Conservation (phyloP, 2,329 filamentous ascomycete species). For the Aphanocladium album region DNA sequence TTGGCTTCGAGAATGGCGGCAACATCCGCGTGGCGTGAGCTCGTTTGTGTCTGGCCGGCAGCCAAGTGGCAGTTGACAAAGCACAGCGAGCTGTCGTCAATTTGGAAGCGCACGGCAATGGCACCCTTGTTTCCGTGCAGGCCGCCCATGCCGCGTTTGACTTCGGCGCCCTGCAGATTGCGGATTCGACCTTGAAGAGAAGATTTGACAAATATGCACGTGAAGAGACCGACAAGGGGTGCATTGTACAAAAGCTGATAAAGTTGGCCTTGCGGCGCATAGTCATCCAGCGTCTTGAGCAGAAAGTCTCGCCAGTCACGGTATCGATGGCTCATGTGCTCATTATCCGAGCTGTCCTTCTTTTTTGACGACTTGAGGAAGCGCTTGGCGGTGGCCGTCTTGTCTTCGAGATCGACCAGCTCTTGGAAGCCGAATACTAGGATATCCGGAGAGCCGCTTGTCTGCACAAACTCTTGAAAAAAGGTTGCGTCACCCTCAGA, state of each 20-base stretch:
- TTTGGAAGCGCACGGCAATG: conserved; percentile 80
- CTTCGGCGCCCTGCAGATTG: conserved; percentile 72
- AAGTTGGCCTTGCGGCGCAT: conserved; percentile 68
- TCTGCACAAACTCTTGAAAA: conserved; percentile 72
- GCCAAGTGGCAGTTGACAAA: conserved; percentile 97
- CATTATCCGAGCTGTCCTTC: conserved; percentile 71
- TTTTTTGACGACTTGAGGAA: conserved; percentile 90
- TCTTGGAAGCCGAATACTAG: conserved; percentile 97
- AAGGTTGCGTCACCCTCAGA: conserved; percentile 68
- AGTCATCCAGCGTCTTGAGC: conserved; percentile 74
- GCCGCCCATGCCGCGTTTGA: conserved; percentile 95
- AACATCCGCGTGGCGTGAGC: conserved; percentile 87
- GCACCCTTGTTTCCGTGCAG: conserved; percentile 96
- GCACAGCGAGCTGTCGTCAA: conserved; percentile 92
- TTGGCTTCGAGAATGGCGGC: conserved; percentile 80
- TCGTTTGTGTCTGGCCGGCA: conserved; percentile 85
- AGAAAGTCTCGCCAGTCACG: conserved; percentile 94
- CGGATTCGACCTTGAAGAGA: conserved; percentile 70
- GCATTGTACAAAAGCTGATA: conserved; percentile 87
- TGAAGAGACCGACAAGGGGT: conserved; percentile 86
- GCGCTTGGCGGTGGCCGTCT: conserved; percentile 93
- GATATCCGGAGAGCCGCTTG: conserved; percentile 78
- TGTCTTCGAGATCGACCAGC: conserved; percentile 95
- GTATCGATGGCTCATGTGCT: conserved; percentile 96
- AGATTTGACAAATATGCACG: conserved; percentile 88